These are phyloP conservation scores for Ophiocordyceps camponoti-rufipedis DNA, from an alignment of 2,329 filamentous ascomycete genomes.

Conservation along the genomic window DNA sequence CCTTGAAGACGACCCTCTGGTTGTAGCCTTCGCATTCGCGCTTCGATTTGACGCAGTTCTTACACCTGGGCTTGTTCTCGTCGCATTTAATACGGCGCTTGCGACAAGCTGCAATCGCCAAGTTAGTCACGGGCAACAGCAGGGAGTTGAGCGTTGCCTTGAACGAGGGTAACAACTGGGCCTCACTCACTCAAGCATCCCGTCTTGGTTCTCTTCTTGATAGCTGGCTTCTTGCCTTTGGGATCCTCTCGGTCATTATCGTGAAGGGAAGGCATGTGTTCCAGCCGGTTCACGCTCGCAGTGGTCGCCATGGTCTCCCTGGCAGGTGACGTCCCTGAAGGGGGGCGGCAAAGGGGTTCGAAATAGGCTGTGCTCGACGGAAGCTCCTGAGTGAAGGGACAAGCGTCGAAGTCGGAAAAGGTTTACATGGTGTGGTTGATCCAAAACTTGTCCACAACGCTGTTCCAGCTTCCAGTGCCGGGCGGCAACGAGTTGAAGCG, in stretches of 20 bases:
- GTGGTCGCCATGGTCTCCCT: conserved; percentile 2
- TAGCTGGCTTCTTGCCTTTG: conserved; percentile 26
- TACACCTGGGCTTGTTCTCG: conserved; percentile 67
- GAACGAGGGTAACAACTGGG: not conserved
- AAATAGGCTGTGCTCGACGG: not conserved
- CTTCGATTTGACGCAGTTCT: conserved; percentile 76
- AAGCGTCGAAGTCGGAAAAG: not conserved
- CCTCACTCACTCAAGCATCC: conserved; percentile 65
- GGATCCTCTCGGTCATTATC: conserved; percentile 20
- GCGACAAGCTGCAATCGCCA: conserved; percentile 50
- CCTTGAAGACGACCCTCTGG: conserved; percentile 64
- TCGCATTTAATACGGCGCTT: conserved; percentile 95
- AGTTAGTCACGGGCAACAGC: not conserved
- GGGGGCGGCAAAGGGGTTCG: not conserved
- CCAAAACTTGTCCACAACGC: not conserved
- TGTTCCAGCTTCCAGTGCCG: not conserved
- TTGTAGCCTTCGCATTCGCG: conserved; percentile 71
- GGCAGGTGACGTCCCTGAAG: not conserved
- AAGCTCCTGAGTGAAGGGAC: not conserved
- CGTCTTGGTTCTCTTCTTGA: conserved; percentile 69
- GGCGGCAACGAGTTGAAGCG: not conserved
- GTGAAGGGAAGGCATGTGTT: conserved; percentile 13
- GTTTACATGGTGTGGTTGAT: conserved; percentile 5
- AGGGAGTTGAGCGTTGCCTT: not conserved
- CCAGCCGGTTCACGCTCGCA: conserved; percentile 6